Percentiles rank a stretch among this genome's conserved stretches.
Evolutionary conservation across 2,329 filamentous ascomycete species (phyloP).

Genomic region (Microsporum audouinii): DNA sequence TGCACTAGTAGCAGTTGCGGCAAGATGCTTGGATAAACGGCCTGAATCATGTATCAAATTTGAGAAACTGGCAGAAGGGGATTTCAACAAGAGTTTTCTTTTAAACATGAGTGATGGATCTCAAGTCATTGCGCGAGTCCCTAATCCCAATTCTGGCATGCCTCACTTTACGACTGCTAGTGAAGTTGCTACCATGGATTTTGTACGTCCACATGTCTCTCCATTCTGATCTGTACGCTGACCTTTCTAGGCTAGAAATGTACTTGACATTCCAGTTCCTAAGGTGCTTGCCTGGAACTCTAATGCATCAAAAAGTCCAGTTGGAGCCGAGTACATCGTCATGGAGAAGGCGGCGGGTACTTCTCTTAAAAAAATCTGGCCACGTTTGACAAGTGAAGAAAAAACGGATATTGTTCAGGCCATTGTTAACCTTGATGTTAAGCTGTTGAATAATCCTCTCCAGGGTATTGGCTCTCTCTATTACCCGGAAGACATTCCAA

Average conservation of each 20-base stretch:
- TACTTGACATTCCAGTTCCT: slow-evolving; percentile 15
- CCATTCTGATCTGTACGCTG: slow-evolving; percentile 13
- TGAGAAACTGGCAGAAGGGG: slow-evolving; percentile 23
- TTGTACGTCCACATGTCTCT: slow-evolving; percentile 15
- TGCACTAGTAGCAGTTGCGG: slow-evolving; percentile 22
- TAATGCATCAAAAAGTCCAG: slow-evolving; percentile 14
- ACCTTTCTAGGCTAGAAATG: slow-evolving; percentile 16
- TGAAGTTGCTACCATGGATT: slow-evolving; percentile 20
- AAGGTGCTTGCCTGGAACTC: slow-evolving; percentile 11
- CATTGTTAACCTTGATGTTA: not conserved
- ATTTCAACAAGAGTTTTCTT: slow-evolving; percentile 27
- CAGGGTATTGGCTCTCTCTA: slow-evolving; percentile 6
- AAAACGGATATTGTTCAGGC: slow-evolving; percentile 2
- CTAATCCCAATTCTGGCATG: slow-evolving; percentile 22
- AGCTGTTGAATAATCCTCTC: slow-evolving; percentile 2
- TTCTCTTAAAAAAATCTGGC: slow-evolving; percentile 4
- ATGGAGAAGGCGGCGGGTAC: slow-evolving; percentile 20
- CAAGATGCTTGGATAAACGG: slow-evolving; percentile 13
- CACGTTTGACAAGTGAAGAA: slow-evolving; percentile 1
- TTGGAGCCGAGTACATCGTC: slow-evolving; percentile 15
- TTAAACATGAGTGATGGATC: slow-evolving; percentile 24
- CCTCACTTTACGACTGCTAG: slow-evolving; percentile 13
- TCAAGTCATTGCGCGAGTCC: slow-evolving; percentile 21
- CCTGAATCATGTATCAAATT: slow-evolving; percentile 20
- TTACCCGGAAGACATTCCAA: slow-evolving; percentile 8